Conservation (phyloP, 441 rosid species). For the Gossypium davidsonii region DNA sequence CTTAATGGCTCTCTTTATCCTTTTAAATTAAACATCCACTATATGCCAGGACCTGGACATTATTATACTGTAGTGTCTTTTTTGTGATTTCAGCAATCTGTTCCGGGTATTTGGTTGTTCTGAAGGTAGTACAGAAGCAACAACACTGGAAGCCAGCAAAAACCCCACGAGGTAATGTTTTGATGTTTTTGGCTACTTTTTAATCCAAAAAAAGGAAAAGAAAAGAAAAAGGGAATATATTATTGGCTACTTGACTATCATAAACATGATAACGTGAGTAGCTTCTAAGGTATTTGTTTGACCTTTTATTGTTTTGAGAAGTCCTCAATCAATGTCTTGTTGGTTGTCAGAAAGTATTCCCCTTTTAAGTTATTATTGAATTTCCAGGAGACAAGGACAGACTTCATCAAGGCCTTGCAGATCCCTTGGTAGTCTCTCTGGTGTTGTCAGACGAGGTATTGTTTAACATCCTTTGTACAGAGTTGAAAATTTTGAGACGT, state of each 20-base stretch:
- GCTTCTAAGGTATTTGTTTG: not conserved
- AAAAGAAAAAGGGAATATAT: not conserved
- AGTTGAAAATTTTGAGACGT: not conserved
- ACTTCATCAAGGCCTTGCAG: conserved; percentile 74
- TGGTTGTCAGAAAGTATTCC: not conserved
- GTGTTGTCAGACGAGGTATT: conserved; percentile 65
- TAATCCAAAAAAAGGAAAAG: not conserved
- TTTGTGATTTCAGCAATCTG: conserved; percentile 53
- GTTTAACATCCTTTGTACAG: not conserved
- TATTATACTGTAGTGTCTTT: not conserved
- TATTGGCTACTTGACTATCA: not conserved
- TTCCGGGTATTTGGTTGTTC: conserved; percentile 84
- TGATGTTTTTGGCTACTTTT: not conserved
- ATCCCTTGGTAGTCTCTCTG: conserved; percentile 77
- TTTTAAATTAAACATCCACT: not conserved
- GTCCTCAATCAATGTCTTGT: not conserved
- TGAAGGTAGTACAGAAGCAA: conserved; percentile 56
- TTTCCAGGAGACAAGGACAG: conserved; percentile 70
- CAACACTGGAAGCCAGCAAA: conserved; percentile 90
- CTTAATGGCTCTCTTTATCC: not conserved
- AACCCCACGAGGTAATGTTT: conserved; percentile 77
- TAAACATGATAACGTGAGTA: not conserved
- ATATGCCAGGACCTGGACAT: not conserved
- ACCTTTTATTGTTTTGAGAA: not conserved
- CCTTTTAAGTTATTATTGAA: not conserved